Evolutionary conservation across 83 land plant species (phyloP).

Genomic region (Thuja plicata): DNA sequence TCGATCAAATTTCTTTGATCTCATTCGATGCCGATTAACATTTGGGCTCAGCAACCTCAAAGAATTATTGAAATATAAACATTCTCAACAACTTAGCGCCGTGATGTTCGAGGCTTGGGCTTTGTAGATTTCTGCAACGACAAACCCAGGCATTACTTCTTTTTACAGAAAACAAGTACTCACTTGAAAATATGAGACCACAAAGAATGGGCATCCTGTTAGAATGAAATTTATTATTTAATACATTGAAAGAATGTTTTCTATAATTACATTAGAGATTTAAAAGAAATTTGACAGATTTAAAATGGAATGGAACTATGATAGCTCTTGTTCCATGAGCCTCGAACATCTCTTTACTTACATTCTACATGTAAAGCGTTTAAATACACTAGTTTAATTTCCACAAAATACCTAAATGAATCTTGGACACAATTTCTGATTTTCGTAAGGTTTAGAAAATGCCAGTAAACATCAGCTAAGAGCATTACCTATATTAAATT

Average conservation of each 20-base stretch:
- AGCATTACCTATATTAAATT: slow-evolving; percentile 5
- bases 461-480: background rate
- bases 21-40: background rate
- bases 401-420: background rate
- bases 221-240: background rate
- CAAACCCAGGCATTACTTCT: background rate
- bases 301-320: background rate
- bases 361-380: background rate
- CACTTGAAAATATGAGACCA: background rate
- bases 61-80: background rate
- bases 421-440: background rate
- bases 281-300: background rate
- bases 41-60: background rate
- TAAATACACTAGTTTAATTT: background rate
- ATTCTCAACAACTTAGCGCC: background rate
- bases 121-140: slow-evolving; percentile 4
- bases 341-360: background rate
- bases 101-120: slow-evolving; percentile 1
- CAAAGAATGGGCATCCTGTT: background rate
- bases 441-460: background rate
- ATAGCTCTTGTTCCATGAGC: background rate
- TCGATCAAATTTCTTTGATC: background rate
- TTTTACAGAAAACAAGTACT: background rate
- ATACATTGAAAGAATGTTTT: slow-evolving; percentile 4
- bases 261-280: background rate